These are phyloP conservation scores for Neopestalotiopsis sp. DNA, from an alignment of 2,329 filamentous ascomycete genomes.

Conservation along the genomic window DNA sequence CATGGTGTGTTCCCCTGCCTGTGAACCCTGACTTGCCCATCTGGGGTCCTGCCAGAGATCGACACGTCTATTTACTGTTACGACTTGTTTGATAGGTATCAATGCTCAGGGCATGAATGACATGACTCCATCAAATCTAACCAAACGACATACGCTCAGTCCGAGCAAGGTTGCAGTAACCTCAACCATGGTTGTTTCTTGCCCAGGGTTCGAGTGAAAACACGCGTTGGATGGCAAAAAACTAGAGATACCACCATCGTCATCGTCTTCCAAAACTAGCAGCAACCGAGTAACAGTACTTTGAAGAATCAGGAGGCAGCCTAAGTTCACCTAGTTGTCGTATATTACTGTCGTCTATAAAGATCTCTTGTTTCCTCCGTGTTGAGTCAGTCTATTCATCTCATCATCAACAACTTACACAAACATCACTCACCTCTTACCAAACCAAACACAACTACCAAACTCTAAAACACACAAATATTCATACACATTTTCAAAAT, in stretches of 20 bases:
- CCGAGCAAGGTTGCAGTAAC: background rate
- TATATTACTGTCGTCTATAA: constrained; percentile 15
- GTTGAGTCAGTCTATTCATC: background rate
- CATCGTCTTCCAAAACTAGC: background rate
- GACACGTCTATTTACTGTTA: constrained; percentile 7
- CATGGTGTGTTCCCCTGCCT: background rate
- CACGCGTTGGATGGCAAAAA: constrained; percentile 9
- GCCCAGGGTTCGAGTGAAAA: background rate
- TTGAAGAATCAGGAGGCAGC: constrained; percentile 5
- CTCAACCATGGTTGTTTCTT: constrained; percentile 8
- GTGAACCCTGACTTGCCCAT: background rate
- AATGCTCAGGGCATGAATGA: constrained; percentile 10
- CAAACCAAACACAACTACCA: constrained; percentile 3
- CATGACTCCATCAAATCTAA: constrained; percentile 17
- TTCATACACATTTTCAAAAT: constrained; percentile 6
- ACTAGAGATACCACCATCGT: constrained; percentile 3
- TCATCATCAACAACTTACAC: background rate
- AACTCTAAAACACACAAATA: background rate
- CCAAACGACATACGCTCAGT: background rate
- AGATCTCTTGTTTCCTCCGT: constrained; percentile 9
- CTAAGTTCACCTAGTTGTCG: background rate
- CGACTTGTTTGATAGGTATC: background rate
- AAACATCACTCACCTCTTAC: background rate
- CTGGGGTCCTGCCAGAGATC: constrained; percentile 7
- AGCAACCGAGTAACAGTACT: constrained; percentile 6